These are phyloP conservation scores for Entomortierella beljakovae DNA, from an alignment of 192 early-diverging fungal genomes.

Conservation along the genomic window DNA sequence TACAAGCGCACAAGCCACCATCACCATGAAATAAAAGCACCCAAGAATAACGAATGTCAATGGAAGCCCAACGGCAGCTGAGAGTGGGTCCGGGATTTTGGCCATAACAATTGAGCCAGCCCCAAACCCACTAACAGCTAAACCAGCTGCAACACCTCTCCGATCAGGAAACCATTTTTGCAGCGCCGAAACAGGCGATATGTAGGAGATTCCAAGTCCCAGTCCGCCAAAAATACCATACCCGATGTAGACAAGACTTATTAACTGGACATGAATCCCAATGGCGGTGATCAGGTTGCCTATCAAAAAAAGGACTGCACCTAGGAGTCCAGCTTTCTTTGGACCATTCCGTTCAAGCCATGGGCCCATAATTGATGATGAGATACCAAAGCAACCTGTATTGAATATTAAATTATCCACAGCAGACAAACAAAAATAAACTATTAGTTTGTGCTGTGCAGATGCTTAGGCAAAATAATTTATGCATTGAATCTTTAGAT, in stretches of 20 bases:
- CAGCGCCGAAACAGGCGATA: constrained; percentile 70
- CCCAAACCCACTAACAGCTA: constrained; percentile 83
- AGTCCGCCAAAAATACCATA: constrained; percentile 72
- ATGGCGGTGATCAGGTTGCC: constrained; percentile 69
- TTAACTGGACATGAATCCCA: constrained; percentile 62
- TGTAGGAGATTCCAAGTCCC: constrained; percentile 72
- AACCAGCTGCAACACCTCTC: constrained; percentile 67
- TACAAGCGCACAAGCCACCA: constrained; percentile 65
- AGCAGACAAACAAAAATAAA: too few species aligned
- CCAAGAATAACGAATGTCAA: constrained; percentile 76
- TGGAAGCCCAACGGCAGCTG: constrained; percentile 66
- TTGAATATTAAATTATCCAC: too few species aligned
- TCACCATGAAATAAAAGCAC: constrained; percentile 68
- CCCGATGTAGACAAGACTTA: constrained; percentile 72
- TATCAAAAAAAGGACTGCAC: constrained; percentile 58
- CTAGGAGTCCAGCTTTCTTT: constrained; percentile 59
- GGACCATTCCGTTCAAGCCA: constrained; percentile 73
- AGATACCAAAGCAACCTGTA: constrained; percentile 66
- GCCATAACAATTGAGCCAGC: constrained; percentile 78
- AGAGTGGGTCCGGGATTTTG: constrained; percentile 70
- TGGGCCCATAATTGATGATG: constrained; percentile 66
- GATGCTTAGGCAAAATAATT: too few species aligned
- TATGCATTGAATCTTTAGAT: too few species aligned
- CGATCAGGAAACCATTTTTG: constrained; percentile 75
- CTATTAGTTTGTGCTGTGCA: not conserved